Evolutionary conservation across 2,329 filamentous ascomycete genomes (phyloP), one percentile per base, ranked within the genome.

Genomic region (Pestalotiopsis sp.): DNA sequence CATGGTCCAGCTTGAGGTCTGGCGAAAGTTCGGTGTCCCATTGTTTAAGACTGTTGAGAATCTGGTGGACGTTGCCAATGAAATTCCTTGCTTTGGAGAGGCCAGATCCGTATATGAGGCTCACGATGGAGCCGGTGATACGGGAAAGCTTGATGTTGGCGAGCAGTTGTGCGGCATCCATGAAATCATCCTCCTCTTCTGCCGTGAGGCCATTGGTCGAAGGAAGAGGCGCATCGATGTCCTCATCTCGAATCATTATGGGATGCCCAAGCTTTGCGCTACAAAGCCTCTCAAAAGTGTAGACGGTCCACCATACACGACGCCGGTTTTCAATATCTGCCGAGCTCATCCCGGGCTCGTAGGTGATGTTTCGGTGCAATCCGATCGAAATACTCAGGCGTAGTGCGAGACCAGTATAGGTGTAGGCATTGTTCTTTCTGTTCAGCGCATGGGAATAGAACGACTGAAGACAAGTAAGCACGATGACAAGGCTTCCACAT

Each of bases 221-320:
- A 0, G 80, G 81, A 9, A 78, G 68, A 38, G 79, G 78, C 25
- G 79, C 76, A 59, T 80, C 75, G 20, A 82, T 83, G 64, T 83
- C 81, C 61, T 81, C 80, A 67, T 83, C 82, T 40, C 77, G 76
- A 31, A 83, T 81, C 73, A 81, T 81, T 52, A 80, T 76, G 3
- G 82, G 80, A 20, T 82, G 77, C 3, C 82, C 82, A 71, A 83
- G 78, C 67, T 83, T 83, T 3, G 81, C 83, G 38, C 80, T 80
- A 78, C 78, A 81, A 73, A 82, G 78, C 27, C 81, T 79, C 68
- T 80, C 78, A 40, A 79, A 71, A 11, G 71, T 74, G 68, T 80
- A 80, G 5, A 78, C 72, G 4, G 77, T 77, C 77, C 76, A 79
- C 77, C 77, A 79, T n/a, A 78, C 71, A 20, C 74, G 73, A 49